Evolutionary conservation across 2,329 filamentous ascomycete genomes (phyloP).

Genomic region (Sporothrix pallida): DNA sequence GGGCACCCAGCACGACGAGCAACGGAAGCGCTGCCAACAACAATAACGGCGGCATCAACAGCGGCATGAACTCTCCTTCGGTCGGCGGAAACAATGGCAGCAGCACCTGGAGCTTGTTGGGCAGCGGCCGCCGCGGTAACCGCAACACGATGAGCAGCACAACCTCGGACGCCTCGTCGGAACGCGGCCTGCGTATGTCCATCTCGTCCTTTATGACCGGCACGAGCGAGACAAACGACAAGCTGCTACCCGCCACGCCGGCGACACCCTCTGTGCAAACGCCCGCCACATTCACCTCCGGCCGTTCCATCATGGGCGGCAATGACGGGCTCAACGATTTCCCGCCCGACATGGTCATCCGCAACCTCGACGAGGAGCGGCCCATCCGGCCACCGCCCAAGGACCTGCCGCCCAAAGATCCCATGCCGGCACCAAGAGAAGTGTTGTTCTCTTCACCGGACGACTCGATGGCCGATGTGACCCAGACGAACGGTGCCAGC

Average conservation of each 20-base stretch:
- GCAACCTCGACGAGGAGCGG: conserved; percentile 36
- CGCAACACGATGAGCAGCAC: conserved; percentile 41
- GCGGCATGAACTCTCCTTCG: not conserved
- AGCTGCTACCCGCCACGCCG: conserved; percentile 20
- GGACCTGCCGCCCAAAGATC: not conserved
- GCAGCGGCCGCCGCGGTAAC: conserved; percentile 33
- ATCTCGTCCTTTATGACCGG: conserved; percentile 37
- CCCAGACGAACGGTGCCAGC: not conserved
- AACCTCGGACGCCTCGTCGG: conserved; percentile 37
- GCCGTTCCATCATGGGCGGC: not conserved
- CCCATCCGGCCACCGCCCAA: conserved; percentile 14
- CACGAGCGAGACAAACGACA: conserved; percentile 31
- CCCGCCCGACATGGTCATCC: conserved; percentile 33
- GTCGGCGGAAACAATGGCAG: conserved; percentile 13
- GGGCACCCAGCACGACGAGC: conserved; percentile 6
- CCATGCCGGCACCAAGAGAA: not conserved
- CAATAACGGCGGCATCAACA: conserved; percentile 15
- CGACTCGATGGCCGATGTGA: not conserved
- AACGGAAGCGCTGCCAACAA: conserved; percentile 23
- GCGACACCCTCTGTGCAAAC: conserved; percentile 22
- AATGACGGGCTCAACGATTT: conserved; percentile 23
- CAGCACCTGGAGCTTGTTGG: conserved; percentile 34
- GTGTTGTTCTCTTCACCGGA: conserved; percentile 8
- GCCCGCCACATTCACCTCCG: not conserved
- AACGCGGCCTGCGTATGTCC: conserved; percentile 35